A percentile compares a stretch with the other conserved stretches of the same genome.
Conservation (phyloP, 495 filamentous ascomycete species). For the Aspergillus nanangensis region DNA sequence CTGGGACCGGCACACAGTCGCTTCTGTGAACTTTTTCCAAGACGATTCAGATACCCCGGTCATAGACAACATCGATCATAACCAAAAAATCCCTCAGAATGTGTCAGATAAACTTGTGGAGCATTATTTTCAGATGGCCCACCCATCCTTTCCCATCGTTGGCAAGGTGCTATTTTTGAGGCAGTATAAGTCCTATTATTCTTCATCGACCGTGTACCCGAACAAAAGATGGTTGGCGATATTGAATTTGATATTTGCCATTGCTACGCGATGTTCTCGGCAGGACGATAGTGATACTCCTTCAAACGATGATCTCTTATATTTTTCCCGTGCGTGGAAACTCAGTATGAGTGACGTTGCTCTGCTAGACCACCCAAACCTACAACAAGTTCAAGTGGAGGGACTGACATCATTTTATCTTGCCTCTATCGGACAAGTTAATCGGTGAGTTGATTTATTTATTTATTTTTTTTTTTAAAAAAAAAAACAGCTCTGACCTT, state of each 20-base stretch:
- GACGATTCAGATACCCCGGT: constrained; percentile 46
- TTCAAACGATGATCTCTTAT: constrained; percentile 48
- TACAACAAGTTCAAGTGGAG: constrained; percentile 55
- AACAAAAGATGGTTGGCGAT: constrained; percentile 53
- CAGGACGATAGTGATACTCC: too few relatives aligned
- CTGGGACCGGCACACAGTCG: constrained; percentile 23
- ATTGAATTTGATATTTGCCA: constrained; percentile 64
- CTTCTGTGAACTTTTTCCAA: constrained; percentile 50
- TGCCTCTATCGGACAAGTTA: constrained; percentile 52
- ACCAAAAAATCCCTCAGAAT: constrained; percentile 43
- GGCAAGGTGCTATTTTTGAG: constrained; percentile 38
- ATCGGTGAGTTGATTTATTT: constrained; percentile 38
- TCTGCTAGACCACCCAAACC: constrained; percentile 48
- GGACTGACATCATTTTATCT: constrained; percentile 58
- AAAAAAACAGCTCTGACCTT: too few relatives aligned
- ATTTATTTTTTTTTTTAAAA: background rate
- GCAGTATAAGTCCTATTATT: constrained; percentile 39
- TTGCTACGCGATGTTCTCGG: constrained; percentile 46
- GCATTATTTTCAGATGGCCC: constrained; percentile 51
- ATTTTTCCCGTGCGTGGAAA: constrained; percentile 55
- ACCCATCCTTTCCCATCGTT: constrained; percentile 57
- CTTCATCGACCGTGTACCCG: constrained; percentile 27
- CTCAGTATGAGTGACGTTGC: constrained; percentile 45
- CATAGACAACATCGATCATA: constrained; percentile 41
- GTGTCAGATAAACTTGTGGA: constrained; percentile 50